Percentiles rank a stretch among this genome's conserved stretches.
phyloP scores from a whole-genome alignment of 1,284 basidiomycete species.

The Microbotryum saponariae region DNA sequence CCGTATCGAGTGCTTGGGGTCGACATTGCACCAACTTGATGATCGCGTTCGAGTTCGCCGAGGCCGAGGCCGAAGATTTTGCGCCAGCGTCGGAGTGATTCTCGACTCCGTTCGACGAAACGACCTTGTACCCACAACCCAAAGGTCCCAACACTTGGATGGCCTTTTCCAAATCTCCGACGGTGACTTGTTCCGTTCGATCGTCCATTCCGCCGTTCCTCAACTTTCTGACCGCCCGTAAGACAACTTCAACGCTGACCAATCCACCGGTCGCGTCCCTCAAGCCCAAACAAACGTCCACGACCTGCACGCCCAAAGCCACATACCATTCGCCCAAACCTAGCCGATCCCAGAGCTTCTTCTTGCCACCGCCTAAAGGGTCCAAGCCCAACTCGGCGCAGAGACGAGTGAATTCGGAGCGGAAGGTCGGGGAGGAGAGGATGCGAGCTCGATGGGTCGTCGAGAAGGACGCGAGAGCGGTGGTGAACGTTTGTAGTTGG shows the following conservation, averaged over 20 bases:
- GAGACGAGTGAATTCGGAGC: constrained; percentile 92
- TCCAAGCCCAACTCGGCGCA: constrained; percentile 92
- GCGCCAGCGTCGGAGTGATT: too few species aligned
- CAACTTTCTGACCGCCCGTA: constrained; percentile 66
- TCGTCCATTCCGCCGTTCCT: constrained; percentile 47
- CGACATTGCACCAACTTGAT: constrained; percentile 41
- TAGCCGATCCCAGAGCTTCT: constrained; percentile 68
- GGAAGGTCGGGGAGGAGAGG: constrained; percentile 72
- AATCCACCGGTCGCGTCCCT: constrained; percentile 82
- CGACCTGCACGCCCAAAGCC: constrained; percentile 91
- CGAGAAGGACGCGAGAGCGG: constrained; percentile 72
- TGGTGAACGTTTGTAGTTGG: constrained; percentile 77
- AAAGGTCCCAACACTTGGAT: constrained; percentile 82
- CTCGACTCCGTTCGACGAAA: too few species aligned
- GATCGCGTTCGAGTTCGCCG: constrained; percentile 48
- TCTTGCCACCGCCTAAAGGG: constrained; percentile 62
- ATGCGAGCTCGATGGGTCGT: constrained; percentile 77
- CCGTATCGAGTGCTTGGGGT: constrained; percentile 42
- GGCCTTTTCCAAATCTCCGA: constrained; percentile 75
- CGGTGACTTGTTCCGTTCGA: constrained; percentile 47
- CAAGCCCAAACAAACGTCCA: constrained; percentile 89
- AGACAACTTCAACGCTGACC: constrained; percentile 78
- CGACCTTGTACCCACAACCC: constrained; percentile 71
- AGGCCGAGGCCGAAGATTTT: too few species aligned
- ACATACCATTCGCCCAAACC: constrained; percentile 93